Percentiles rank a stretch among this genome's conserved stretches.
phyloP scores from a whole-genome alignment of 2,329 filamentous ascomycete genomes.

The Remersonia thermophila region DNA sequence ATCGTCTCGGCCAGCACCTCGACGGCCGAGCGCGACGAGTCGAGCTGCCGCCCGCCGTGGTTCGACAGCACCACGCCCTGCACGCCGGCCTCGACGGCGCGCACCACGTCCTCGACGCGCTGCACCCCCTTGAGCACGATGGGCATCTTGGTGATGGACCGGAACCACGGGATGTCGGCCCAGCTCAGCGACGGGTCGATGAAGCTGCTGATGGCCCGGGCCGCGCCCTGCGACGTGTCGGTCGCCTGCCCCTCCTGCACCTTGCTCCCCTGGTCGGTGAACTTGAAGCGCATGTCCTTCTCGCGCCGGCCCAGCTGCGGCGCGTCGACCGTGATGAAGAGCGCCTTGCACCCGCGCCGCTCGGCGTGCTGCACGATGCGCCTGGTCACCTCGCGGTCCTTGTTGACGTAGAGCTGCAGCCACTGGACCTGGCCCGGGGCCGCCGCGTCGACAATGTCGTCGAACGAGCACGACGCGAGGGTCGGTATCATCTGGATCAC shows the following conservation, averaged over 20 bases:
- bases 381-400: conserved; percentile 80
- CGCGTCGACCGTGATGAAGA: conserved; percentile 98
- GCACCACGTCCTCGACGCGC: conserved; percentile 85
- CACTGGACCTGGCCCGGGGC: conserved; percentile 78
- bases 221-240: conserved; percentile 83
- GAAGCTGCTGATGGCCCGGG: conserved; percentile 87
- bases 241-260: conserved; percentile 68
- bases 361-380: conserved; percentile 88
- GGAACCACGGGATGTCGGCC: conserved; percentile 92
- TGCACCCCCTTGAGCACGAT: conserved; percentile 96
- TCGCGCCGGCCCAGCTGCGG: conserved; percentile 89
- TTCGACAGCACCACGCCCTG: conserved; percentile 91
- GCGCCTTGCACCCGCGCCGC: conserved; percentile 76
- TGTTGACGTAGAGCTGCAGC: conserved; percentile 97
- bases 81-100: conserved; percentile 69
- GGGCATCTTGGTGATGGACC: conserved; percentile 80
- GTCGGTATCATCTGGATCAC: conserved; percentile 98
- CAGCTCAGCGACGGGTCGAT: conserved; percentile 91
- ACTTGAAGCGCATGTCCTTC: conserved; percentile 96
- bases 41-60: conserved; percentile 88
- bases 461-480: conserved; percentile 89
- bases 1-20: conserved; percentile 91
- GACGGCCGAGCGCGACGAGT: conserved; percentile 78
- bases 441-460: conserved; percentile 85
- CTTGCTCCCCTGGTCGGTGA: conserved; percentile 67